Base-by-base conservation (phyloP, 306 rosid genomes). In the Cucurbita ficifolia region DNA sequence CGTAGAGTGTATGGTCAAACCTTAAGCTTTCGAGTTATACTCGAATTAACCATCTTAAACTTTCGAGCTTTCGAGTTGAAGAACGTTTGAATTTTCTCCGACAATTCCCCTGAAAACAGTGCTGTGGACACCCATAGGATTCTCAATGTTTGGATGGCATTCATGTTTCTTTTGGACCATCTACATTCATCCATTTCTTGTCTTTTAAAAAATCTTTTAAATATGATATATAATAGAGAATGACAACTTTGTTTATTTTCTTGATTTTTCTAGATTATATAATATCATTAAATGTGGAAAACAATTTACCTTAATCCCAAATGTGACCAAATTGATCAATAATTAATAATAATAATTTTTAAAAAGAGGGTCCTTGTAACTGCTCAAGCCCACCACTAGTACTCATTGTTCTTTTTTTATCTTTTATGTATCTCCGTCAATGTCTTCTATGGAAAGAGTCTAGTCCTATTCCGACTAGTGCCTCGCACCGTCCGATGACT, bases 81-180 rank as follows among this genome's bases (percentile, higher is more conserved):
- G 33, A 29, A 29, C 33, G 33, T 29, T 29, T 29, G 3, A 29
- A 29, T 29, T 29, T 29, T 29, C 33, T 29, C 33, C 33, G 33
- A 29, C 33, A 29, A 29, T 29, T 29, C 53, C n/a, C 2, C 14
- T 49, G n/a, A n/a, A 18, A 49, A 49, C 14, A 14, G 53, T 49
- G 53, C 18, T 49, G n/a, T 49, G 53, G 53, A 14, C 53, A 49
- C 17, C n/a, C 53, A 39, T 40, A 39, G 70, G 70, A 63, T 63
- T 63, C 70, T 63, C 51, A 40, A 63, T 40, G 70, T 18, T 63
- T 63, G 70, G 70, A 63, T 50, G 50, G 17, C 70, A 39, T 63
- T 63, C 70, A 39, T 63, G 70, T 40, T 63, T 39, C 35, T 10
- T 40, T 63, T 63, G 35, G 35, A 63, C 35, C 17, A 63, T 63